phyloP scores from a whole-genome alignment of 768 basidiomycete genomes.

The Leccinum arenicola region DNA sequence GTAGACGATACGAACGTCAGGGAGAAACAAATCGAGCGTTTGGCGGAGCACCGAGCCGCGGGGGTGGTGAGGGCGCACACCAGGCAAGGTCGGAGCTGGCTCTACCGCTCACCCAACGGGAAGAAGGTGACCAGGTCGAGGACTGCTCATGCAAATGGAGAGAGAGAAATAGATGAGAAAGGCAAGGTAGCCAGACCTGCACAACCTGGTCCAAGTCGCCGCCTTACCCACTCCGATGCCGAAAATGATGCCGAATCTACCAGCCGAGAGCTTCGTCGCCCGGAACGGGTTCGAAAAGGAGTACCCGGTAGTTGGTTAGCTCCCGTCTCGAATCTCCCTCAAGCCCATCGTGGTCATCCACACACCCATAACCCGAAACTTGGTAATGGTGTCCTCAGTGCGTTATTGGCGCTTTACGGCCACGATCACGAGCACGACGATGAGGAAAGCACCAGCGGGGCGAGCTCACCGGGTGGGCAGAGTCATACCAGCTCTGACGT shows the following conservation, averaged over 20 bases:
- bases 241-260: slow-evolving; percentile 9
- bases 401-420: slow-evolving; percentile 62
- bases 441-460: slow-evolving; percentile 21
- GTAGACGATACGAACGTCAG: slow-evolving; percentile 3
- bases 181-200: slow-evolving; percentile 6
- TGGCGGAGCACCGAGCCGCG: slow-evolving; percentile 36
- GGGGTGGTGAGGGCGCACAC: slow-evolving; percentile 46
- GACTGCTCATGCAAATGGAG: not conserved
- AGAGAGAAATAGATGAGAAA: slow-evolving; percentile 1
- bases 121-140: not conserved
- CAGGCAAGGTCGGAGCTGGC: slow-evolving; percentile 25
- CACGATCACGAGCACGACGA: slow-evolving; percentile 30
- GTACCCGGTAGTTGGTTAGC: slow-evolving; percentile 20
- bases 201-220: not conserved
- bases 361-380: slow-evolving; percentile 12
- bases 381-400: slow-evolving; percentile 59
- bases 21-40: slow-evolving; percentile 25
- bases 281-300: slow-evolving; percentile 14
- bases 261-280: slow-evolving; percentile 1
- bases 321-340: slow-evolving; percentile 4
- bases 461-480: slow-evolving; percentile 16
- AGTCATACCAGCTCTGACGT: slow-evolving; percentile 24
- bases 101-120: slow-evolving; percentile 9
- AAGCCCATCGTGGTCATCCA: not conserved
- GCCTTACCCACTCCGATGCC: slow-evolving; percentile 5